Evolutionary conservation across 768 basidiomycete species (phyloP), one percentile per base, ranked within the genome.

Genomic region (Tylopilus intermedius): DNA sequence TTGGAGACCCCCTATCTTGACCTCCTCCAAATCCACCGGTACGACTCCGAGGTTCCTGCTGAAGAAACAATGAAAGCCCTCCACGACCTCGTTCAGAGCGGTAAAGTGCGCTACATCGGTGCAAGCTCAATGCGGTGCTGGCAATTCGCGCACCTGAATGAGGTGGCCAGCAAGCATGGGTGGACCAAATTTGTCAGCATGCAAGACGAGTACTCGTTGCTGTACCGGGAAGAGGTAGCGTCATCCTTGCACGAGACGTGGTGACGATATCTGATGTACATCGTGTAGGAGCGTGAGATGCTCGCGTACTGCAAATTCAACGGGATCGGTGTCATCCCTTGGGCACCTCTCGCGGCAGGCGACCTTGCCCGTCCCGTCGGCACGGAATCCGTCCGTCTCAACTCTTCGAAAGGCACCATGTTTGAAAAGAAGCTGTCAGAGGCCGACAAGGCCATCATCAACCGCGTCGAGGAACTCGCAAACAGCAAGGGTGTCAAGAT

Each of bases 131-230:
- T 78, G 75, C 64, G 71, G 78, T 62, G 74, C 10, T 78, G 76
- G 76, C 72, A 77, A 39, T 75, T 78, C 38, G 70, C 69, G 18
- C 57, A 68, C 46, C 62, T 79, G 63, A 75, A 79, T 49, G 70
- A 74, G 30, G 69, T 76, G 2, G 78, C 78, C 6, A 62, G 67
- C 35, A 66, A 66, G 50, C 61, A 77, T 14, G 72, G 73, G 3
- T 79, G 79, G 72, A 80, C 80, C 4, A 74, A 70, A 53, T 82
- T 83, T 54, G 70, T 79, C 45, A 76, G 78, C 51, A 80, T 82
- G 73, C 81, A 83, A 63, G 33, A 74, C 47, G 75, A 78, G 52
- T 44, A 43, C 52, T 79, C 73, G 35, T 61, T 80, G 5, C 68
- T 81, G n/a, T 83, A 83, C 59, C 71, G 80, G 29, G 76, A 80